A percentile compares a stretch with the other conserved stretches of the same genome.
Evolutionary conservation across 805 yeast genomes (phyloP).

Genomic region (Teunomyces lycoperdinae): DNA sequence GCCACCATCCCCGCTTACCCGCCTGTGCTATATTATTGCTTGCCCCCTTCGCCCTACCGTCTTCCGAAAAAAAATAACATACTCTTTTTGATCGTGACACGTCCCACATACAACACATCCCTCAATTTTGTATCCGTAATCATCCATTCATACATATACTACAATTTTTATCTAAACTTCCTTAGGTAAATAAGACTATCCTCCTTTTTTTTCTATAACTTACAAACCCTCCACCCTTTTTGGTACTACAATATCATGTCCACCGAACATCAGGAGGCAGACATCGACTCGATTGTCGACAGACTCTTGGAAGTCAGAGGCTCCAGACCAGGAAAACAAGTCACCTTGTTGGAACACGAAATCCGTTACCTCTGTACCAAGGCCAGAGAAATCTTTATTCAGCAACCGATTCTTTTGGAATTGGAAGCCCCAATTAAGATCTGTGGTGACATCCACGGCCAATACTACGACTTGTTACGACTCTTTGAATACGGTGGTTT

Average conservation of each 20-base stretch:
- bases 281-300: slow-evolving; percentile 95
- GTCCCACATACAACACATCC: slow-evolving; percentile 3
- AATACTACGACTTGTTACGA: slow-evolving; percentile 92
- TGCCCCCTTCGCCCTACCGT: slow-evolving; percentile 4
- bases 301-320: slow-evolving; percentile 96
- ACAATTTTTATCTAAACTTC: background rate
- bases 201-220: slow-evolving; percentile 4
- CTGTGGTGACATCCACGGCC: slow-evolving; percentile 99
- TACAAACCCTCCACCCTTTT: background rate
- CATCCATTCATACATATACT: slow-evolving; percentile 2
- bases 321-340: slow-evolving; percentile 97
- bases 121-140: slow-evolving; percentile 4
- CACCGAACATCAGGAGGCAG: slow-evolving; percentile 64
- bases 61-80: background rate
- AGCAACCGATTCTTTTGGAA: slow-evolving; percentile 93
- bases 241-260: slow-evolving; percentile 19
- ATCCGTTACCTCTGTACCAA: slow-evolving; percentile 94
- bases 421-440: slow-evolving; percentile 96
- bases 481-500: slow-evolving; percentile 97
- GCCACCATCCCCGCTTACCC: slow-evolving; percentile 3
- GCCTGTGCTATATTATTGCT: slow-evolving; percentile 4
- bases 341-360: slow-evolving; percentile 88
- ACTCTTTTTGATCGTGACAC: slow-evolving; percentile 1
- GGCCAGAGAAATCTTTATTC: slow-evolving; percentile 96
- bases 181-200: background rate